These are phyloP conservation scores for Radiomyces spectabilis DNA, from an alignment of 192 early-diverging fungal genomes.

Conservation along the genomic window DNA sequence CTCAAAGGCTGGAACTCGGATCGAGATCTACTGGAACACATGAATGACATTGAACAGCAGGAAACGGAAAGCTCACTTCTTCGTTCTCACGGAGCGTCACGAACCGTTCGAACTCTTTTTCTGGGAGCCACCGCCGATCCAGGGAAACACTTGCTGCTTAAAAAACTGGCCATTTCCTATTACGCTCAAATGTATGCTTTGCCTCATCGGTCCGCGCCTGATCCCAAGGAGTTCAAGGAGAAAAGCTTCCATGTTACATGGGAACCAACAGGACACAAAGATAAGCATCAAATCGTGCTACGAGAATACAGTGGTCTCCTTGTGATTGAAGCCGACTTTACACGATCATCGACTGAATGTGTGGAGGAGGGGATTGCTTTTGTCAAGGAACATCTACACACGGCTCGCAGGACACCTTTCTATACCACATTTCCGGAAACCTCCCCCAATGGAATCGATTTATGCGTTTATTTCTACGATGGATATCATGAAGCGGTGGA, in stretches of 20 bases:
- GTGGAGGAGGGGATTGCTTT: too few species aligned
- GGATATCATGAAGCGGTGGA: constrained; percentile 1
- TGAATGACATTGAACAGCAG: constrained; percentile 2
- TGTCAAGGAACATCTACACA: not conserved
- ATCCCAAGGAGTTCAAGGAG: not conserved
- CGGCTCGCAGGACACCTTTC: not conserved
- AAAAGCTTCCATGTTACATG: not conserved
- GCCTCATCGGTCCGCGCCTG: not conserved
- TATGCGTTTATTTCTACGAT: constrained; percentile 27
- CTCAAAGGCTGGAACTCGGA: too few species aligned
- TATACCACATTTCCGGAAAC: constrained; percentile 9
- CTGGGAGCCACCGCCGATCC: constrained; percentile 11
- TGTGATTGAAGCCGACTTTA: constrained; percentile 30
- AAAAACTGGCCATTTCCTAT: constrained; percentile 17
- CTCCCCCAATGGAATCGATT: constrained; percentile 27
- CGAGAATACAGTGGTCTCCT: constrained; percentile 23
- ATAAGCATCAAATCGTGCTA: constrained; percentile 1
- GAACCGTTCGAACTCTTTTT: constrained; percentile 23
- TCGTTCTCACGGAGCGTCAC: too few species aligned
- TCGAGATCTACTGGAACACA: too few species aligned
- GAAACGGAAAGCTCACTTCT: constrained; percentile 1
- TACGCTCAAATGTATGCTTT: constrained; percentile 1
- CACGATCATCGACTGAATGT: constrained; percentile 3
- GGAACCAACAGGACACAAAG: not conserved
- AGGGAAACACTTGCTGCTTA: constrained; percentile 15